A percentile compares a stretch with the other conserved stretches of the same genome.
phyloP scores from a whole-genome alignment of 2,329 filamentous ascomycete species.

The Epichloe coenophiala region DNA sequence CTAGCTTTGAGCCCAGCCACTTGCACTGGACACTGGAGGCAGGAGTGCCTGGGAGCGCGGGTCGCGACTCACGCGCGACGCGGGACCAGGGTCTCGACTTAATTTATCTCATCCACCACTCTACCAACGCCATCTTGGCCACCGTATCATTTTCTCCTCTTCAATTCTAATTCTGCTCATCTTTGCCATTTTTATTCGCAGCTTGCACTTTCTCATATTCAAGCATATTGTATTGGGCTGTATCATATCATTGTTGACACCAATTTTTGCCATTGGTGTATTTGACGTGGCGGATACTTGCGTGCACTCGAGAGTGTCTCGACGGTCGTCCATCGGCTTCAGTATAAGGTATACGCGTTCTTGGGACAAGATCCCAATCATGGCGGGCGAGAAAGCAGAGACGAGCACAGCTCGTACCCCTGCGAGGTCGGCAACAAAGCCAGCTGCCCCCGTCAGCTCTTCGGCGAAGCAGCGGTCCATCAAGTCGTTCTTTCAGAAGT shows the following conservation, averaged over 20 bases:
- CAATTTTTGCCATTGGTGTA: background rate
- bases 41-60: background rate
- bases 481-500: constrained; percentile 31
- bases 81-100: background rate
- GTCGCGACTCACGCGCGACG: constrained; percentile 1
- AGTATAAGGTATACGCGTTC: background rate
- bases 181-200: background rate
- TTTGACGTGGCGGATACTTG: background rate
- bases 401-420: constrained; percentile 4
- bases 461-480: constrained; percentile 29
- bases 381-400: constrained; percentile 3
- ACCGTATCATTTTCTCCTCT: background rate
- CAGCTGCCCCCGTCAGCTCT: constrained; percentile 12
- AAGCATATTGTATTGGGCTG: background rate
- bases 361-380: background rate
- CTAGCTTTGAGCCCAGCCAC: no score
- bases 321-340: background rate
- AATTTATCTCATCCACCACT: background rate
- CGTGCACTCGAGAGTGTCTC: background rate
- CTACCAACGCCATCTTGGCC: background rate
- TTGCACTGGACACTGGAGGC: no score
- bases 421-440: constrained; percentile 1
- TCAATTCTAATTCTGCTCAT: background rate
- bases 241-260: background rate
- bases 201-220: background rate